These are phyloP conservation scores for Cornus florida DNA, from an alignment of 148 eudicot genomes.

Conservation along the genomic window DNA sequence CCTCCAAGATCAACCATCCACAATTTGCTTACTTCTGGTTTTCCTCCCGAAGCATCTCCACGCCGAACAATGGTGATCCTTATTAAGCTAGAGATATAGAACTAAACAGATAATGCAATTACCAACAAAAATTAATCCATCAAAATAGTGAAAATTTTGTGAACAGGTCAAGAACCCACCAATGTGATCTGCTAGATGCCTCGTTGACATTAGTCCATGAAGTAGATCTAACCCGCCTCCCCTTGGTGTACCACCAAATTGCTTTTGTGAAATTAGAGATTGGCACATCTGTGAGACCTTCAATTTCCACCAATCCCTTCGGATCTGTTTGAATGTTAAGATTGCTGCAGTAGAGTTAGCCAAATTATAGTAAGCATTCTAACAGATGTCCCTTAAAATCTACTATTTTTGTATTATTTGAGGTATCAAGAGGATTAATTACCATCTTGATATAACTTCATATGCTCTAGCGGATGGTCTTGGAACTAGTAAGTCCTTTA, in stretches of 20 bases:
- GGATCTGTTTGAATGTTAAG: constrained; percentile 69
- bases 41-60: constrained; percentile 38
- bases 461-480: constrained; percentile 41
- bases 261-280: constrained; percentile 64
- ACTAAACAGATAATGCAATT: constrained; percentile 48
- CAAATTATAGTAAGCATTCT: constrained; percentile 7
- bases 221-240: constrained; percentile 70
- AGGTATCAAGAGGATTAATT: constrained; percentile 2
- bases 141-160: not conserved
- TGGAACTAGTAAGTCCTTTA: constrained; percentile 61
- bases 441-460: constrained; percentile 58
- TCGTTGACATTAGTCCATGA: constrained; percentile 74
- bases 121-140: constrained; percentile 26
- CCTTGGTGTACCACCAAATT: constrained; percentile 70
- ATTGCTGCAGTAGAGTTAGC: constrained; percentile 41
- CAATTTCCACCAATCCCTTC: constrained; percentile 65
- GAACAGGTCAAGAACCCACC: constrained; percentile 45
- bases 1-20: constrained; percentile 96
- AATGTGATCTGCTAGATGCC: constrained; percentile 75
- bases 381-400: not conserved
- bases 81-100: constrained; percentile 54
- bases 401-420: not conserved
- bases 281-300: constrained; percentile 62
- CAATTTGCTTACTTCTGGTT: constrained; percentile 51
- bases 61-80: constrained; percentile 69